These are phyloP conservation scores for Carnegiea gigantea DNA, from an alignment of 179 eudicot species.

Conservation along the genomic window DNA sequence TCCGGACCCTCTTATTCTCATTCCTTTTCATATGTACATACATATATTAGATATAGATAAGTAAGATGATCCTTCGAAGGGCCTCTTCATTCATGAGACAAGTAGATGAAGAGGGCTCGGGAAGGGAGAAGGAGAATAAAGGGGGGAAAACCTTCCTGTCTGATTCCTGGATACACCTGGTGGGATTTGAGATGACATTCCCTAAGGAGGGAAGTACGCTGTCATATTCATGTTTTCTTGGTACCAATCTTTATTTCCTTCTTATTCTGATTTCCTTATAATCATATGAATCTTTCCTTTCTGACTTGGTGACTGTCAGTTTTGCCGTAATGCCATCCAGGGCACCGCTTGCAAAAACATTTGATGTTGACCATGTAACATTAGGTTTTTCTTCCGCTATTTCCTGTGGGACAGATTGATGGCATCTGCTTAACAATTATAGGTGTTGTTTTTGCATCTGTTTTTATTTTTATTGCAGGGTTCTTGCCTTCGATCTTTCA, in stretches of 20 bases:
- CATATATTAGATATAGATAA: no score
- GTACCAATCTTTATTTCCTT: background rate
- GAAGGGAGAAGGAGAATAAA: no score
- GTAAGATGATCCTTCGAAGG: no score
- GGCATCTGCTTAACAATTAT: background rate
- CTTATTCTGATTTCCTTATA: background rate
- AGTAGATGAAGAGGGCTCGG: no score
- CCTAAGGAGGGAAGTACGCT: no score
- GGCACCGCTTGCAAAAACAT: background rate
- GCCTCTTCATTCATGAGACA: no score
- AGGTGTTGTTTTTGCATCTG: background rate
- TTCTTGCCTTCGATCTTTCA: conserved; percentile 53
- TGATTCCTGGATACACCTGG: no score
- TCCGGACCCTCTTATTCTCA: no score
- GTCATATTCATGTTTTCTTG: no score
- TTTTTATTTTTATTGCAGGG: conserved; percentile 38
- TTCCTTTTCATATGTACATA: no score
- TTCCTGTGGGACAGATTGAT: background rate
- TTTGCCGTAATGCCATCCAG: background rate
- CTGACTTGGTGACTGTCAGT: background rate
- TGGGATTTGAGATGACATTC: no score
- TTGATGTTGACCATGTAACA: background rate
- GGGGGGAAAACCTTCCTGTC: no score
- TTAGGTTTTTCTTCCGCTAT: background rate
- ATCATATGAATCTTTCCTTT: background rate